phyloP scores from a whole-genome alignment of 2,329 filamentous ascomycete genomes.

The Fusarium falciforme region DNA sequence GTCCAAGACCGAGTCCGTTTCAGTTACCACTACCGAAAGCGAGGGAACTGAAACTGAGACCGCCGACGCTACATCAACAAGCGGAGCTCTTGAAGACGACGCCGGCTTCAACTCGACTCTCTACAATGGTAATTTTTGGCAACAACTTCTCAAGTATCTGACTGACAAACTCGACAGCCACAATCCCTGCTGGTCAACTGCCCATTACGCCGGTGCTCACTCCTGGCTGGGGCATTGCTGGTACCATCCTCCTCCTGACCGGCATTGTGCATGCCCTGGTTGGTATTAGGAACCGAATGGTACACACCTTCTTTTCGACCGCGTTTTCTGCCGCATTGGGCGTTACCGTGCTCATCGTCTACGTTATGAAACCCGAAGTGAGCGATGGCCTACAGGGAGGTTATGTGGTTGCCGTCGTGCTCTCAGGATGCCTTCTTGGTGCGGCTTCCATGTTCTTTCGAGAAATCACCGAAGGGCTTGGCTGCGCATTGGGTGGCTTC shows the following conservation, averaged over 20 bases:
- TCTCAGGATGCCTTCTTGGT: slow-evolving; percentile 81
- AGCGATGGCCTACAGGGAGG: slow-evolving; percentile 82
- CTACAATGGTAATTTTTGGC: slow-evolving; percentile 48
- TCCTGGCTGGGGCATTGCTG: slow-evolving; percentile 83
- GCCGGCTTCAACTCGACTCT: slow-evolving; percentile 46
- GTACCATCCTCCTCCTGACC: slow-evolving; percentile 78
- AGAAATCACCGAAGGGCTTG: slow-evolving; percentile 84
- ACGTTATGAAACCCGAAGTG: slow-evolving; percentile 86
- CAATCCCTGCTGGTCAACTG: slow-evolving; percentile 64
- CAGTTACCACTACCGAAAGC: slow-evolving; percentile 25
- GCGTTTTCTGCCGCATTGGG: slow-evolving; percentile 79
- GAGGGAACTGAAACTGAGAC: slow-evolving; percentile 16
- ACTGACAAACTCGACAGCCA: slow-evolving; percentile 49
- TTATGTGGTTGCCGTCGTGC: slow-evolving; percentile 81
- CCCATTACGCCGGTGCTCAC: slow-evolving; percentile 82
- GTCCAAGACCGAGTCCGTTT: slow-evolving; percentile 17
- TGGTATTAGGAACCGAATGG: slow-evolving; percentile 83
- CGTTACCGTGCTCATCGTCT: slow-evolving; percentile 85
- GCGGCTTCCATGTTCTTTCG: slow-evolving; percentile 80
- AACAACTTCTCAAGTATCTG: neutral
- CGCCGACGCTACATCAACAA: slow-evolving; percentile 29
- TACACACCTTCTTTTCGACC: slow-evolving; percentile 84
- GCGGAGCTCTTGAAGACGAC: slow-evolving; percentile 32
- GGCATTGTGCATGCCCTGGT: slow-evolving; percentile 80
- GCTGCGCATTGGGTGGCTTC: slow-evolving; percentile 88